Percentiles rank a stretch among this genome's conserved stretches.
Conservation (phyloP, 1,284 basidiomycete species). For the Macrocybe sp. region DNA sequence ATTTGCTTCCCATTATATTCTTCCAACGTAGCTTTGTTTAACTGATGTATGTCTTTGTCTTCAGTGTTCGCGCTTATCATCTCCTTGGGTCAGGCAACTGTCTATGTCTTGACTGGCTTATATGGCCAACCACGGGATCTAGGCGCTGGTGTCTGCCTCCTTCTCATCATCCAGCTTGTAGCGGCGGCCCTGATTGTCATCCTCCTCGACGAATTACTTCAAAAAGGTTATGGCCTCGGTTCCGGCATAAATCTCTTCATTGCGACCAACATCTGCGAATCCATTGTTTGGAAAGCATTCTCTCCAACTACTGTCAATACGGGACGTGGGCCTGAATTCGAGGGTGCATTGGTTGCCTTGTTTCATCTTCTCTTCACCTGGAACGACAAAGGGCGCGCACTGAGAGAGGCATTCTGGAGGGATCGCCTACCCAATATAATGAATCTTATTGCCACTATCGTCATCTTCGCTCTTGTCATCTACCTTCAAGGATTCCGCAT, state of each 20-base stretch:
- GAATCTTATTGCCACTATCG: slow-evolving; percentile 92
- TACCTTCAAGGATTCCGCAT: slow-evolving; percentile 99
- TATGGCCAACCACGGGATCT: slow-evolving; percentile 94
- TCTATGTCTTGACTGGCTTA: slow-evolving; percentile 95
- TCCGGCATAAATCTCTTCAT: slow-evolving; percentile 99
- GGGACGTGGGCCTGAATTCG: slow-evolving; percentile 96
- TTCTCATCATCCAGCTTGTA: slow-evolving; percentile 94
- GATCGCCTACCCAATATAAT: slow-evolving; percentile 97
- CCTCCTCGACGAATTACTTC: slow-evolving; percentile 96
- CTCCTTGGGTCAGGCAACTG: slow-evolving; percentile 93
- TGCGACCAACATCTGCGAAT: slow-evolving; percentile 99
- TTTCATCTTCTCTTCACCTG: slow-evolving; percentile 99
- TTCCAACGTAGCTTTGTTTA: no score
- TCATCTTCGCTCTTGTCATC: slow-evolving; percentile 93
- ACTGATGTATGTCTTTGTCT: background rate
- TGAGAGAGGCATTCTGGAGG: slow-evolving; percentile 98
- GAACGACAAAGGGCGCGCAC: slow-evolving; percentile 96
- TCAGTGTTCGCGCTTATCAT: slow-evolving; percentile 96
- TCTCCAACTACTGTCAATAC: slow-evolving; percentile 98
- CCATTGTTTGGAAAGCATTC: slow-evolving; percentile 99
- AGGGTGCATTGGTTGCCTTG: slow-evolving; percentile 92
- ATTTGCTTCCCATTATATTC: no score
- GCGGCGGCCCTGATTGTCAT: slow-evolving; percentile 96
- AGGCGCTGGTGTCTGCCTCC: slow-evolving; percentile 93
- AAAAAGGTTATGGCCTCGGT: slow-evolving; percentile 98